Conservation (phyloP, 805 yeast species). For the Saccharomycopsis oosterbeekiorum region DNA sequence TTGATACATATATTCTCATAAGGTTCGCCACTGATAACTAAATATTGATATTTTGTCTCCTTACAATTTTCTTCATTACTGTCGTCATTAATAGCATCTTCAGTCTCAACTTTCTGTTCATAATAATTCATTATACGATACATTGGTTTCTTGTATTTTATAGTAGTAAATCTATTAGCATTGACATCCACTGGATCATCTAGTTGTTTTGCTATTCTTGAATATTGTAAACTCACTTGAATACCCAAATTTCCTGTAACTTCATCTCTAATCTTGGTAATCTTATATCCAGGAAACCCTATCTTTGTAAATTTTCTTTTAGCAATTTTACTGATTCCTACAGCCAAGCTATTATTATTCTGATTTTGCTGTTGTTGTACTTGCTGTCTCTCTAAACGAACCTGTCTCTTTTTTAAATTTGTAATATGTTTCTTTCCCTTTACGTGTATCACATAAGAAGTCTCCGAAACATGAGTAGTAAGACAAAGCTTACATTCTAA, state of each 20-base stretch:
- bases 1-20: slow-evolving; percentile 74
- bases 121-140: slow-evolving; percentile 69
- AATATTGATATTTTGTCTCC: slow-evolving; percentile 44
- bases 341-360: slow-evolving; percentile 12
- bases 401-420: slow-evolving; percentile 53
- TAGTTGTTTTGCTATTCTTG: slow-evolving; percentile 32
- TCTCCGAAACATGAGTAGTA: slow-evolving; percentile 72
- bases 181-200: not conserved
- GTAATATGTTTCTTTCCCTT: slow-evolving; percentile 77
- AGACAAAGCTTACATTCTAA: slow-evolving; percentile 78
- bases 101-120: slow-evolving; percentile 51
- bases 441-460: slow-evolving; percentile 75
- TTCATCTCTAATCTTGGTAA: slow-evolving; percentile 60
- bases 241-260: slow-evolving; percentile 52
- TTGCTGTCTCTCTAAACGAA: slow-evolving; percentile 22
- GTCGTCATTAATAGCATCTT: slow-evolving; percentile 24
- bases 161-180: not conserved
- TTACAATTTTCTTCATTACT: not conserved
- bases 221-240: slow-evolving; percentile 48
- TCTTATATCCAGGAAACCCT: slow-evolving; percentile 65
- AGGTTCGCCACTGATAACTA: slow-evolving; percentile 83
- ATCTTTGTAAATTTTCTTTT: slow-evolving; percentile 47
- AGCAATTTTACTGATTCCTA: slow-evolving; percentile 20
- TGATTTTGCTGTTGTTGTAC: slow-evolving; percentile 5
- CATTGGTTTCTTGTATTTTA: slow-evolving; percentile 37